phyloP scores from a whole-genome alignment of 768 basidiomycete genomes.

The Podaxis sp. region DNA sequence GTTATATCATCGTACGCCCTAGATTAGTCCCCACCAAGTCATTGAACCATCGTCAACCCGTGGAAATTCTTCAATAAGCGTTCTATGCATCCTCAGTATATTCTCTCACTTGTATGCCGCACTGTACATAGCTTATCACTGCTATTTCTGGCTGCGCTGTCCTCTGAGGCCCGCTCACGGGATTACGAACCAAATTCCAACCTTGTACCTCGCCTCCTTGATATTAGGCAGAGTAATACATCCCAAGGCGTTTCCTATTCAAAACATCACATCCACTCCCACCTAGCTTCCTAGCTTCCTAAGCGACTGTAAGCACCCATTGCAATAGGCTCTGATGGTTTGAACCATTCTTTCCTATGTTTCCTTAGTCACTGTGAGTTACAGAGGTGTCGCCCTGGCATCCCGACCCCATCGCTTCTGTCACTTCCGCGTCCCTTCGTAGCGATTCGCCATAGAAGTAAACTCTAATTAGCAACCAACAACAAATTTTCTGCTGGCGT shows the following conservation, averaged over 20 bases:
- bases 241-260: constrained; percentile 22
- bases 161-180: constrained; percentile 29
- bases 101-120: neutral
- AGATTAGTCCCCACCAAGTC: no score
- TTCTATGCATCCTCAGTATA: neutral
- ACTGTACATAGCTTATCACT: constrained; percentile 26
- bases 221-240: constrained; percentile 26
- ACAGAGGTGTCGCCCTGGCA: no score
- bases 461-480: neutral
- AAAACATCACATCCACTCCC: constrained; percentile 27
- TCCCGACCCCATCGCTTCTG: no score
- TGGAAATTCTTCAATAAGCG: neutral
- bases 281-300: neutral
- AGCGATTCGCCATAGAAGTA: neutral
- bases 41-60: neutral
- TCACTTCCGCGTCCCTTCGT: no score
- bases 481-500: neutral
- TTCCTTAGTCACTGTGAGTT: no score
- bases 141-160: constrained; percentile 30
- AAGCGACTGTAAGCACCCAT: constrained; percentile 21
- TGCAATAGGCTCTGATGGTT: no score
- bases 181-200: neutral
- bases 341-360: no score
- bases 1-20: no score
- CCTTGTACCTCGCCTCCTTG: neutral